A percentile compares a stretch with the other conserved stretches of the same genome.
Evolutionary conservation across 2,329 filamentous ascomycete genomes (phyloP).

Genomic region (Exophiala bonariae): DNA sequence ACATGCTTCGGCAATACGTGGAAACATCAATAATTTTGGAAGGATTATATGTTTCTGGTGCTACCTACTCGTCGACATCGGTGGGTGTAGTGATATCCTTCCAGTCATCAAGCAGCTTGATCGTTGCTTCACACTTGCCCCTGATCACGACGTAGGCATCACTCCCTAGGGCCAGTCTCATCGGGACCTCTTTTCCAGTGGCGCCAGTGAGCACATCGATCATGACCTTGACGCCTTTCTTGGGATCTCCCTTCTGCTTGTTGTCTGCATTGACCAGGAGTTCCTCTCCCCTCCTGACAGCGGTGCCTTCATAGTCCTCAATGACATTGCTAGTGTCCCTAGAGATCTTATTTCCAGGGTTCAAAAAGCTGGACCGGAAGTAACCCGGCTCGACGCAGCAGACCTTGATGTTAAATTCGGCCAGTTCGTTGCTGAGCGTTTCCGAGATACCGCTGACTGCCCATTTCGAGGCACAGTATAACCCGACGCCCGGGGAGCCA

Average conservation of each 20-base stretch:
- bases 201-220: slow-evolving; percentile 58
- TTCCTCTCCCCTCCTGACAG: slow-evolving; percentile 14
- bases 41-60: too few species aligned
- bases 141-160: slow-evolving; percentile 49
- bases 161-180: slow-evolving; percentile 55
- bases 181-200: slow-evolving; percentile 51
- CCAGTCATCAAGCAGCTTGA: slow-evolving; percentile 53
- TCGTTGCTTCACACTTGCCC: slow-evolving; percentile 44
- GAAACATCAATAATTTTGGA: too few species aligned
- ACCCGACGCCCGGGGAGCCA: slow-evolving; percentile 27
- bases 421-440: slow-evolving; percentile 33
- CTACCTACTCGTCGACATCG: slow-evolving; percentile 18
- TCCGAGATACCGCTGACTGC: slow-evolving; percentile 31
- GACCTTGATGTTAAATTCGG: slow-evolving; percentile 34
- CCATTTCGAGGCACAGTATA: slow-evolving; percentile 40
- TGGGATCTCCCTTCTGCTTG: slow-evolving; percentile 57
- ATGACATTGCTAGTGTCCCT: slow-evolving; percentile 6
- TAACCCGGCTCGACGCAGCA: slow-evolving; percentile 39
- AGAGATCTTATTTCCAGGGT: slow-evolving; percentile 8
- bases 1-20: too few species aligned
- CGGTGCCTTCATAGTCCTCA: slow-evolving; percentile 18
- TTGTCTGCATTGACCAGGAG: slow-evolving; percentile 35
- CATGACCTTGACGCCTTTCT: slow-evolving; percentile 53
- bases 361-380: slow-evolving; percentile 23
- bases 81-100: slow-evolving; percentile 44